Conservation (phyloP, 2,329 filamentous ascomycete species). For the Penicillium nordicum region DNA sequence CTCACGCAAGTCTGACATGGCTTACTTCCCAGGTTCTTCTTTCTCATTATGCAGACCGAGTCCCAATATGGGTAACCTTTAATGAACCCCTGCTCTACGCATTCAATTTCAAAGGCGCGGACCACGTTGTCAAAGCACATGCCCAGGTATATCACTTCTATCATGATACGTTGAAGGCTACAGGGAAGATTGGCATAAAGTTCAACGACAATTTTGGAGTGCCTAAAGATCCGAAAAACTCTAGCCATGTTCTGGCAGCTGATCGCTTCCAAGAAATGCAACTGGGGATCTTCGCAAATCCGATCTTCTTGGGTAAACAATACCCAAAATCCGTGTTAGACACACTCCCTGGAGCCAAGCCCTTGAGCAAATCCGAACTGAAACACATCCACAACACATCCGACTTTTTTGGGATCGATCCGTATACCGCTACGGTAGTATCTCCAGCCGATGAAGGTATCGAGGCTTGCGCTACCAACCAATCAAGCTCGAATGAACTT, state of each 20-base stretch:
- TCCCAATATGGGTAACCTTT: constrained; percentile 43
- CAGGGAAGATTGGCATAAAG: constrained; percentile 39
- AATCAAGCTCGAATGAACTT: constrained; percentile 37
- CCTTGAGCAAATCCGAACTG: constrained; percentile 50
- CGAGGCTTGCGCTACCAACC: constrained; percentile 48
- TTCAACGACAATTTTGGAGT: constrained; percentile 54
- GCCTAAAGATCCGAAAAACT: constrained; percentile 38
- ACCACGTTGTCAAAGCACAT: constrained; percentile 50
- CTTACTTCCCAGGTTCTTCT: constrained; percentile 27
- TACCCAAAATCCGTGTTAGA: constrained; percentile 44
- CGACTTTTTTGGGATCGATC: constrained; percentile 58
- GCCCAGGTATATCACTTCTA: constrained; percentile 39
- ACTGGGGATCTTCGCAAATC: constrained; percentile 44
- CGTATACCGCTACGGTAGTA: constrained; percentile 57
- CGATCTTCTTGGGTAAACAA: constrained; percentile 45
- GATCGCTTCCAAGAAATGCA: constrained; percentile 35
- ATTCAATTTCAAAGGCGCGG: constrained; percentile 46
- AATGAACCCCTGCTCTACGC: constrained; percentile 42
- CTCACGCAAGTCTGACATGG: not conserved
- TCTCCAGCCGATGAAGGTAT: constrained; percentile 48
- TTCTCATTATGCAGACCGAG: constrained; percentile 37
- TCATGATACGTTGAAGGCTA: constrained; percentile 45
- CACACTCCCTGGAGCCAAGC: constrained; percentile 44
- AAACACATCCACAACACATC: constrained; percentile 49
- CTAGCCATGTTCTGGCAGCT: constrained; percentile 27